phyloP scores from a whole-genome alignment of 106 monocot genomes.

The Dactylorhiza incarnata region DNA sequence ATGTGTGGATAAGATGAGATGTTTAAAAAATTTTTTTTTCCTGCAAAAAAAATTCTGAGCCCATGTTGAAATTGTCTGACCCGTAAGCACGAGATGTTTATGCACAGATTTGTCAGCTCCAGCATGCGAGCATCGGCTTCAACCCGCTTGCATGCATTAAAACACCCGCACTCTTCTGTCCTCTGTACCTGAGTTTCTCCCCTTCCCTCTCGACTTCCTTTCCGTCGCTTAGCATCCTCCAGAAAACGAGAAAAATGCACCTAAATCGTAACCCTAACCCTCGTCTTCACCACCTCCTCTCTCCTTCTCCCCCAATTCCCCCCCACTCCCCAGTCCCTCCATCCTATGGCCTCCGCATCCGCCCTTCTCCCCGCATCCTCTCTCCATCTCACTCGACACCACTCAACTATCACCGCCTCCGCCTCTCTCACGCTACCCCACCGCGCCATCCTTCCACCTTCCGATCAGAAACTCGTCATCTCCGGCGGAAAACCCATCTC shows the following conservation, averaged over 20 bases:
- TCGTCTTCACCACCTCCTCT: neutral
- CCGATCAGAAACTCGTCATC: constrained; percentile 25
- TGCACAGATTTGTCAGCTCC: too few species aligned
- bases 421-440: neutral
- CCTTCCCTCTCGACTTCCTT: neutral
- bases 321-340: neutral
- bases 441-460: neutral
- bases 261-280: neutral
- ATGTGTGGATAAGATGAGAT: too few species aligned
- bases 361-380: neutral
- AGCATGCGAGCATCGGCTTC: too few species aligned
- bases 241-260: constrained; percentile 8
- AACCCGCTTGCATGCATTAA: too few species aligned
- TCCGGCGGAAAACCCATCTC: constrained; percentile 31
- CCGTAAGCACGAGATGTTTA: too few species aligned
- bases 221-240: neutral
- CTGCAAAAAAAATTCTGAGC: too few species aligned
- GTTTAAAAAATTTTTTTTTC: too few species aligned
- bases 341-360: neutral
- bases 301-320: neutral
- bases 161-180: neutral
- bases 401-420: neutral
- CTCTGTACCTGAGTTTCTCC: neutral
- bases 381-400: neutral
- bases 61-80: too few species aligned